Base-by-base conservation (phyloP, 1,284 basidiomycete species). In the Boletus mariae region DNA sequence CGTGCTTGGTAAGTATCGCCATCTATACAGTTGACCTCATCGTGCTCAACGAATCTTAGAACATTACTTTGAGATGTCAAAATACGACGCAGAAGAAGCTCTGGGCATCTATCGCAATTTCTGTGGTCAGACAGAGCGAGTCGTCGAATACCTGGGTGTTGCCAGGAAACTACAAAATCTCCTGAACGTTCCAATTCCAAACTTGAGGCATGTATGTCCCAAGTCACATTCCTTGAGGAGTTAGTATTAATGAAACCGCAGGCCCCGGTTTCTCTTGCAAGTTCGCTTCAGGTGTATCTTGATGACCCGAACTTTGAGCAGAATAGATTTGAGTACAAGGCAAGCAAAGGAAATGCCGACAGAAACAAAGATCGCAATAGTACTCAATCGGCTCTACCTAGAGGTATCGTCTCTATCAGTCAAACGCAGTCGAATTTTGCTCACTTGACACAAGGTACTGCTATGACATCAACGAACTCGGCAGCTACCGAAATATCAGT, bases 51-150 rank as follows among this genome's bases (percentile, higher is more conserved):
- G 49, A 42, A 52, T 42, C 32, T n/a, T 59, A 92, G 97, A 98
- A 68, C 91, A 97, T 73, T 99, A 98, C 73, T 98, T 99, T 67
- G 96, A 98, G 68, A 99, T 99, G 97, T 93, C 94, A 4, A 89
- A 92, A 60, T 73, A 87, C 23, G 96, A 99, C 69, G 97, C 96
- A 0, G 77, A 83, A 51, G 84, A 90, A 35, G 90, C 97, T 2
- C 82, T 99, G 32, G 75, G 78, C 31, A 87, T 98, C 57, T 99
- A 99, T 75, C 91, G 93, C 55, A 84, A 89, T 57, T 99, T 99
- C 72, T 97, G 94, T 74, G 86, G 84, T 56, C 94, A 99, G 70
- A 95, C 96, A 0, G 94, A 98, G 67, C 80, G 80, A 49, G 94
- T 98, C 2, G 93, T 98, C 5, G 94, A 98, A 65, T 99, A 88